Evolutionary conservation across 192 early-diverging fungal genomes (phyloP).

Genomic region (Cladochytrium replicatum): DNA sequence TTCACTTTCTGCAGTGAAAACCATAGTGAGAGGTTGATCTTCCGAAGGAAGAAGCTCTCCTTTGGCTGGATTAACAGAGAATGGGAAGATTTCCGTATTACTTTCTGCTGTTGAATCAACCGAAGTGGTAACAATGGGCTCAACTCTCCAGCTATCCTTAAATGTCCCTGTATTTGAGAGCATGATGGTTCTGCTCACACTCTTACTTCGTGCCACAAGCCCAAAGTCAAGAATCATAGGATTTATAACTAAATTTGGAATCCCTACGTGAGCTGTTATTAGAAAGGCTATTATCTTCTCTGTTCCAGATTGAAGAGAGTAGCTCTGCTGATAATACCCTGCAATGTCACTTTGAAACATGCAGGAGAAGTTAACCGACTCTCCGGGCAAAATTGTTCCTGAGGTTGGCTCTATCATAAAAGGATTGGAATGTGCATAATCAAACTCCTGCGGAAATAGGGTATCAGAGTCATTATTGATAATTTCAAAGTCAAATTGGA

Average conservation of each 20-base stretch:
- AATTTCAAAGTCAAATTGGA: slow-evolving; percentile 36
- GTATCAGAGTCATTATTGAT: slow-evolving; percentile 13
- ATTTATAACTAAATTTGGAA: slow-evolving; percentile 30
- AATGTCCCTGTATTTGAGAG: slow-evolving; percentile 42
- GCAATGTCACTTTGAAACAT: slow-evolving; percentile 22
- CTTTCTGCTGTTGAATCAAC: neutral
- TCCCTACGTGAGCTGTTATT: slow-evolving; percentile 38
- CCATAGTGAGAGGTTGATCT: slow-evolving; percentile 24
- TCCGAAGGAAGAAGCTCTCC: slow-evolving; percentile 28
- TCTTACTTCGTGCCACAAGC: slow-evolving; percentile 26
- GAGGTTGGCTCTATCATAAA: slow-evolving; percentile 24
- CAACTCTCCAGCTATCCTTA: slow-evolving; percentile 35
- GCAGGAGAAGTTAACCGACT: slow-evolving; percentile 33
- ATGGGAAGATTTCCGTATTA: slow-evolving; percentile 8
- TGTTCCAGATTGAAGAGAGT: slow-evolving; percentile 33
- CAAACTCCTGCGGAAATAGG: slow-evolving; percentile 25
- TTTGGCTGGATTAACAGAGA: slow-evolving; percentile 16
- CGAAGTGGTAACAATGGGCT: slow-evolving; percentile 10
- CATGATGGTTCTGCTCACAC: slow-evolving; percentile 22
- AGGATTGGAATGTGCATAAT: neutral
- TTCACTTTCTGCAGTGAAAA: slow-evolving; percentile 32
- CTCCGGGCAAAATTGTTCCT: slow-evolving; percentile 33
- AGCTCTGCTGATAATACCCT: slow-evolving; percentile 42
- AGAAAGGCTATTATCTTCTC: slow-evolving; percentile 41
- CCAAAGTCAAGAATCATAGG: slow-evolving; percentile 42